These are phyloP conservation scores for Cladosporium sp. DNA, from an alignment of 2,329 filamentous ascomycete genomes.

Conservation along the genomic window DNA sequence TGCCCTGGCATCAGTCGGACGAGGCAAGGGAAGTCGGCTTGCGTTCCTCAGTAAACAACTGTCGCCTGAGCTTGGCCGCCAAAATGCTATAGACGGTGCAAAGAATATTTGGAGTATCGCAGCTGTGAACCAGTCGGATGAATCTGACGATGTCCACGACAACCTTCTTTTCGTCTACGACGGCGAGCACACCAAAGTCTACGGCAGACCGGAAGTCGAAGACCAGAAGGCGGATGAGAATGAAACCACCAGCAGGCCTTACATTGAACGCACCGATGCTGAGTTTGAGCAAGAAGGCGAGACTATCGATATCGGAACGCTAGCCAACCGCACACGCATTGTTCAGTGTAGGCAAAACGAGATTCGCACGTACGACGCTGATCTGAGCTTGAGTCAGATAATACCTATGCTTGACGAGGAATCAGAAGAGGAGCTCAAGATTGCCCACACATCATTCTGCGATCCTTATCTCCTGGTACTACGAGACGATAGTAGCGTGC, in stretches of 20 bases:
- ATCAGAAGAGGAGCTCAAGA: conserved; percentile 74
- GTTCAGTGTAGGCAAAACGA: conserved; percentile 87
- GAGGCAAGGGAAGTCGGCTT: conserved; percentile 67
- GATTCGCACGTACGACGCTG: conserved; percentile 88
- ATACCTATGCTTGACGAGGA: conserved; percentile 91
- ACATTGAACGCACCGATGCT: conserved; percentile 65
- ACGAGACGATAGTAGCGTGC: conserved; percentile 77
- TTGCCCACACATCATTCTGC: conserved; percentile 77
- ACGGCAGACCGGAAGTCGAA: conserved; percentile 21
- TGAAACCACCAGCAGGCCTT: conserved; percentile 20
- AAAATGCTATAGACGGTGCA: conserved; percentile 71
- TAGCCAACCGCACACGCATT: conserved; percentile 77
- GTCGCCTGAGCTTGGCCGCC: conserved; percentile 68
- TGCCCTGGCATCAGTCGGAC: conserved; percentile 60
- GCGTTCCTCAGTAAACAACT: conserved; percentile 77
- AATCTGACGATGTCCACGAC: conserved; percentile 21
- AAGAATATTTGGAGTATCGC: conserved; percentile 78
- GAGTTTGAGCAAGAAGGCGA: conserved; percentile 91
- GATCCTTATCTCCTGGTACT: conserved; percentile 85
- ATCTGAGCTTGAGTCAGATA: conserved; percentile 86
- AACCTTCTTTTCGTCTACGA: conserved; percentile 35
- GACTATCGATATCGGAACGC: conserved; percentile 80
- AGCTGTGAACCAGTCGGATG: conserved; percentile 19
- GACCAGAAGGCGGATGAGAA: conserved; percentile 18
- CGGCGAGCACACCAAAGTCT: conserved; percentile 30